Percentiles rank a stretch among this genome's conserved stretches.
Evolutionary conservation across 108 stramenopile genomes (phyloP).

Genomic region (Skeletonema tropicum): DNA sequence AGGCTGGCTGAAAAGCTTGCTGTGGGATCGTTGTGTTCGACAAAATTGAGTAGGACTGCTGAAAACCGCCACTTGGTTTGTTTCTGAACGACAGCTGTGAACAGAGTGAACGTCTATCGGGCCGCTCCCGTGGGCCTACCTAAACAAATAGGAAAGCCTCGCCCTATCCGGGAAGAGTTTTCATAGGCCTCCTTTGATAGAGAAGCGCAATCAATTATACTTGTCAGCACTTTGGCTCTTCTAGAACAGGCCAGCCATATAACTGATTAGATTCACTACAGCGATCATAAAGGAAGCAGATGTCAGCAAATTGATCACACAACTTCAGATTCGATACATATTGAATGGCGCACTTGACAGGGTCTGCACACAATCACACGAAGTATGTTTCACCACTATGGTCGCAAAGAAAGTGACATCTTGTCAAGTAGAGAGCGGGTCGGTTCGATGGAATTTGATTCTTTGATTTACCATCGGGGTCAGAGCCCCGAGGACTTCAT

Average conservation of each 20-base stretch:
- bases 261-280: background rate
- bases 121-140: background rate
- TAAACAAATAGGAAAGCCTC: conserved; percentile 3
- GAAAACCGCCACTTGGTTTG: background rate
- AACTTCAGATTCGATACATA: background rate
- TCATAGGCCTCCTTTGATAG: background rate
- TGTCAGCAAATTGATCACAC: background rate
- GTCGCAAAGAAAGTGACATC: conserved; percentile 1
- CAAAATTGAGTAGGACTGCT: background rate
- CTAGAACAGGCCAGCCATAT: background rate
- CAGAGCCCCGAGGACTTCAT: conserved; percentile 2
- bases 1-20: background rate
- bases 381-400: conserved; percentile 6
- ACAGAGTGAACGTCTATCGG: background rate
- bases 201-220: background rate
- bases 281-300: background rate
- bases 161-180: background rate
- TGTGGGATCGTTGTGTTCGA: background rate
- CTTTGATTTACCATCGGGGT: background rate
- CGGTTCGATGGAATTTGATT: background rate
- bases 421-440: conserved; percentile 1
- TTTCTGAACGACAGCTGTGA: background rate
- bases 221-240: background rate
- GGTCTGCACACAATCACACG: background rate
- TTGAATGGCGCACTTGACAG: background rate